Base-by-base conservation (phyloP, 495 filamentous ascomycete species). In the Hypoxylon fuscum region DNA sequence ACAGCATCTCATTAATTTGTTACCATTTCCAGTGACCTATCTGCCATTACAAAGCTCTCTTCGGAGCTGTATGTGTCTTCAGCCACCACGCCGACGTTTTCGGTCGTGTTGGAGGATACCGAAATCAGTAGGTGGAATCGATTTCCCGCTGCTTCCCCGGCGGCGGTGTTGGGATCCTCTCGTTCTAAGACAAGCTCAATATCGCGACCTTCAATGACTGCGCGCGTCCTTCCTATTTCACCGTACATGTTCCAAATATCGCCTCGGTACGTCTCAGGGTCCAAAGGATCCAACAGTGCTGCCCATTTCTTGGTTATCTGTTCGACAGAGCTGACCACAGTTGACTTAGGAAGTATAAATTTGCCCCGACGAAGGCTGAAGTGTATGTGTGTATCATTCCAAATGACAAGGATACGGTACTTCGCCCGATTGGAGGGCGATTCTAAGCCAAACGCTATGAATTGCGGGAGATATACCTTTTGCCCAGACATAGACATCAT, bases 51-150 rank as follows among this genome's bases (percentile, higher is more conserved):
- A 27, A n/a, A n/a, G n/a, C n/a, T n/a, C n/a, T n/a, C n/a, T n/a
- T n/a, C n/a, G n/a, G n/a, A n/a, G n/a, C n/a, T n/a, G n/a, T n/a
- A n/a, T n/a, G n/a, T n/a, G n/a, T n/a, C n/a, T n/a, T n/a, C n/a
- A n/a, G n/a, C n/a, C n/a, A n/a, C n/a, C n/a, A n/a, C n/a, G n/a
- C n/a, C n/a, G n/a, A n/a, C n/a, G n/a, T n/a, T n/a, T n/a, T n/a
- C n/a, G n/a, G n/a, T n/a, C n/a, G n/a, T n/a, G n/a, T n/a, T n/a
- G n/a, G n/a, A n/a, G n/a, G n/a, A n/a, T n/a, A n/a, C n/a, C n/a
- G n/a, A n/a, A 25, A 66, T 53, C 14, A 56, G 20, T 17, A 62
- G 49, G 14, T 57, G 52, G 10, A 54, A 34, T 38, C 53, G 57
- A 20, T 66, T 48, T 15, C 58, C 46, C 18, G 46, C 45, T 9